phyloP scores from a whole-genome alignment of 306 rosid genomes.

The Clitoria ternatea region DNA sequence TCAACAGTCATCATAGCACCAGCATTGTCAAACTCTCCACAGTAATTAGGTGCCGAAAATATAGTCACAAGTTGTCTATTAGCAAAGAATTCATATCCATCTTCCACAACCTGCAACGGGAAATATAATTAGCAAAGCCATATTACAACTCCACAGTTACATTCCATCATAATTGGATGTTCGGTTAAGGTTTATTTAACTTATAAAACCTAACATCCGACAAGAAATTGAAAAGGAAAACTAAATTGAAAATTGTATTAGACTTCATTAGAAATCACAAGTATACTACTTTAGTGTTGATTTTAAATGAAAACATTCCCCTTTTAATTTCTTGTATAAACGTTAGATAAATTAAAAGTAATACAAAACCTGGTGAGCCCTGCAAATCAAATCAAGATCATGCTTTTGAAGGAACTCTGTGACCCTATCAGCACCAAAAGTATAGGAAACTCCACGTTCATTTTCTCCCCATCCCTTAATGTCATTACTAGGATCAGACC shows the following conservation, averaged over 20 bases:
- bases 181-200: too few relatives aligned
- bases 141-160: too few relatives aligned
- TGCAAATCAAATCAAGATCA: conserved; percentile 73
- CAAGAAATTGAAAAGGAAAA: too few relatives aligned
- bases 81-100: conserved; percentile 91
- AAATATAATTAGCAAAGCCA: background rate
- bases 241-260: too few relatives aligned
- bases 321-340: too few relatives aligned
- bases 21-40: conserved; percentile 91
- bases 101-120: conserved; percentile 75
- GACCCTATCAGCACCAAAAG: conserved; percentile 71
- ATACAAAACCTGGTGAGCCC: conserved; percentile 81
- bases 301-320: too few relatives aligned
- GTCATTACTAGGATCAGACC: conserved; percentile 80
- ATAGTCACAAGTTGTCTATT: conserved; percentile 71
- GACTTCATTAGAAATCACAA: too few relatives aligned
- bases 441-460: conserved; percentile 83
- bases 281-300: too few relatives aligned
- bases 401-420: conserved; percentile 55
- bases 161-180: too few relatives aligned
- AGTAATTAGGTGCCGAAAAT: conserved; percentile 91
- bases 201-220: too few relatives aligned
- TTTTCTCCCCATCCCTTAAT: conserved; percentile 69
- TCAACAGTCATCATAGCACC: conserved; percentile 89
- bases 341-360: too few relatives aligned